phyloP scores from a whole-genome alignment of 805 yeast species.

The Komagataella phaffii region DNA sequence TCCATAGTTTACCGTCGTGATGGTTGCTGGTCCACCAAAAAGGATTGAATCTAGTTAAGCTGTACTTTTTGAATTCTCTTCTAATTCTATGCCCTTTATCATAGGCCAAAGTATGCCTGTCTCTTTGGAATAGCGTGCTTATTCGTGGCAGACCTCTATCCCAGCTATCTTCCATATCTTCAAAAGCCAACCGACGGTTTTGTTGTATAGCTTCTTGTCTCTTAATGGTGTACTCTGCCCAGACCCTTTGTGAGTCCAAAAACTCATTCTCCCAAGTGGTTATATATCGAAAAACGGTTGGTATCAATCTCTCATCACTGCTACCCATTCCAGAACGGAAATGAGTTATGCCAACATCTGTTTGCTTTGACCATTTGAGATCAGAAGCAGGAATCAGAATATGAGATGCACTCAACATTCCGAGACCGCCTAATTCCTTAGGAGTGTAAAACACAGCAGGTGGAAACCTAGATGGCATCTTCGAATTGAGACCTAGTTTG shows the following conservation, averaged over 20 bases:
- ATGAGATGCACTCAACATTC: constrained; percentile 96
- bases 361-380: constrained; percentile 80
- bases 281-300: constrained; percentile 85
- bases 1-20: constrained; percentile 96
- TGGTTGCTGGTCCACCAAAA: constrained; percentile 94
- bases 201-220: constrained; percentile 78
- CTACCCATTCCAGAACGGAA: constrained; percentile 89
- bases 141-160: constrained; percentile 95
- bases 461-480: constrained; percentile 97
- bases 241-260: constrained; percentile 84
- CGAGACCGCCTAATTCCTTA: constrained; percentile 92
- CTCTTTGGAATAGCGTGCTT: constrained; percentile 89
- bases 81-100: constrained; percentile 90
- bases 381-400: constrained; percentile 91
- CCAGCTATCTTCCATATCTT: constrained; percentile 91
- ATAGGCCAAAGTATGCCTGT: constrained; percentile 85
- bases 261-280: constrained; percentile 97
- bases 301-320: constrained; percentile 69
- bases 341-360: constrained; percentile 89
- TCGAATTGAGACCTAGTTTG: constrained; percentile 88
- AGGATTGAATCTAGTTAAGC: constrained; percentile 64
- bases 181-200: constrained; percentile 77
- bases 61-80: constrained; percentile 61
- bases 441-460: constrained; percentile 98
- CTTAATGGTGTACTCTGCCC: constrained; percentile 94